Percentiles rank a stretch among this genome's conserved stretches.
phyloP scores from a whole-genome alignment of 2,329 filamentous ascomycete genomes.

The Didymella arachidicola region DNA sequence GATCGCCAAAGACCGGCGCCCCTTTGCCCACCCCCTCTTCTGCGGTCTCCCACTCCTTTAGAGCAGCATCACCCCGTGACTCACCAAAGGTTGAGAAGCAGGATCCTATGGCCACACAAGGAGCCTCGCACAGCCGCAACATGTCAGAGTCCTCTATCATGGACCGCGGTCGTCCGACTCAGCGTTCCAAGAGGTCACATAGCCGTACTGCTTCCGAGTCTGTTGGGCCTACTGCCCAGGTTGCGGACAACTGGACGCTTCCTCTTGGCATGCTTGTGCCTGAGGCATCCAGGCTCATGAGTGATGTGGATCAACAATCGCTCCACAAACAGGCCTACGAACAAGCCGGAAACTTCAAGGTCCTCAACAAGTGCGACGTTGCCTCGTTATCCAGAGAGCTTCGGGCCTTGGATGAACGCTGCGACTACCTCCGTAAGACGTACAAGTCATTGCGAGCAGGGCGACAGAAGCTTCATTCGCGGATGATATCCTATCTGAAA shows the following conservation, averaged over 20 bases:
- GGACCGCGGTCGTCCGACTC: slow-evolving; percentile 49
- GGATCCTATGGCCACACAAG: slow-evolving; percentile 29
- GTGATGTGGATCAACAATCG: slow-evolving; percentile 46
- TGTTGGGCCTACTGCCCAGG: slow-evolving; percentile 32
- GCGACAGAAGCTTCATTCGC: slow-evolving; percentile 76
- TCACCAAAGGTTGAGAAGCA: slow-evolving; percentile 46
- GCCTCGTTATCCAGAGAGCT: slow-evolving; percentile 72
- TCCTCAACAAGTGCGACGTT: slow-evolving; percentile 51
- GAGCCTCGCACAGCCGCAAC: slow-evolving; percentile 43
- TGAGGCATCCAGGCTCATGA: slow-evolving; percentile 46
- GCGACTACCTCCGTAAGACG: slow-evolving; percentile 78
- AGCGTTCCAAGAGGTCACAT: slow-evolving; percentile 43
- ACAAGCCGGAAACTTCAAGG: slow-evolving; percentile 52
- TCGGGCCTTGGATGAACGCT: slow-evolving; percentile 76
- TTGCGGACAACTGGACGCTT: slow-evolving; percentile 47
- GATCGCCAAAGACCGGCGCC: slow-evolving; percentile 42
- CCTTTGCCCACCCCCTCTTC: slow-evolving; percentile 43
- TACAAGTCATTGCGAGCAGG: slow-evolving; percentile 78
- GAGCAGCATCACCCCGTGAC: slow-evolving; percentile 41
- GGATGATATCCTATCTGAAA: slow-evolving; percentile 79
- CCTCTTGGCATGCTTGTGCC: slow-evolving; percentile 49
- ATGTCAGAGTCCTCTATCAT: slow-evolving; percentile 50
- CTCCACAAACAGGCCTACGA: slow-evolving; percentile 51
- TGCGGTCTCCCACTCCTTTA: slow-evolving; percentile 43
- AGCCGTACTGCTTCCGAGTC: slow-evolving; percentile 47